Evolutionary conservation across 495 filamentous ascomycete species (phyloP), one percentile per base, ranked within the genome.

Genomic region (Pyrenopolyporus hunteri): DNA sequence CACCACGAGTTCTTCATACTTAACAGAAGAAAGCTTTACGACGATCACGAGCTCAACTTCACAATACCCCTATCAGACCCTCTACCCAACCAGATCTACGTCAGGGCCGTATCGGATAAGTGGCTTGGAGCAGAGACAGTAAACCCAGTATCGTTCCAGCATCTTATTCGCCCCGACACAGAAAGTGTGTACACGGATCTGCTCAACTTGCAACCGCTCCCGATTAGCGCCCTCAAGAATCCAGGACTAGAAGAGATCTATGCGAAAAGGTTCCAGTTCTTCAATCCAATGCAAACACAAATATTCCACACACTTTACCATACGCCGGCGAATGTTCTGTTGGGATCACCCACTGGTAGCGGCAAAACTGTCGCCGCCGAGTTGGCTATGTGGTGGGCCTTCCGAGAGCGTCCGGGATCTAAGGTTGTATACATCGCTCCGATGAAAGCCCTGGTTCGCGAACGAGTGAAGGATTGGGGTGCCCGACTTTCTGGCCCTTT

Each of bases 341-440:
- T 99, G 5, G 94, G 94, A n/a, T 97, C 94, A 10, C 94, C 94
- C 4, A 99, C 94, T 4, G 94, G 94, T 44, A 94, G 90, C 78
- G 94, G 94, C 52, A 99, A 99, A 77, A 99, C 94, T 1, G 87
- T 99, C 25, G 94, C 94, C 10, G 90, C 89, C 25, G 94, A 99
- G 69, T 71, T 99, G 47, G 95, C 95, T n/a, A 98, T 99, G 95
- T 99, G 94, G 94, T 97, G 92, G 93, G 92, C 95, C 4, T 98
- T 99, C 74, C 87, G 93, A 8, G 93, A 98, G 71, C 90, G 88
- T 33, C 95, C 95, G 1, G 92, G 93, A 2, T 97, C 91, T 2
- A 99, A 99, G 76, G 93, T 99, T 1, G 93, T 99, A 19, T 99
- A 99, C 67, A 98, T 99, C 64, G 94, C 94, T 2, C 94, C 94